Conservation (phyloP, 495 filamentous ascomycete genomes). For the Pyrenula massariospora region DNA sequence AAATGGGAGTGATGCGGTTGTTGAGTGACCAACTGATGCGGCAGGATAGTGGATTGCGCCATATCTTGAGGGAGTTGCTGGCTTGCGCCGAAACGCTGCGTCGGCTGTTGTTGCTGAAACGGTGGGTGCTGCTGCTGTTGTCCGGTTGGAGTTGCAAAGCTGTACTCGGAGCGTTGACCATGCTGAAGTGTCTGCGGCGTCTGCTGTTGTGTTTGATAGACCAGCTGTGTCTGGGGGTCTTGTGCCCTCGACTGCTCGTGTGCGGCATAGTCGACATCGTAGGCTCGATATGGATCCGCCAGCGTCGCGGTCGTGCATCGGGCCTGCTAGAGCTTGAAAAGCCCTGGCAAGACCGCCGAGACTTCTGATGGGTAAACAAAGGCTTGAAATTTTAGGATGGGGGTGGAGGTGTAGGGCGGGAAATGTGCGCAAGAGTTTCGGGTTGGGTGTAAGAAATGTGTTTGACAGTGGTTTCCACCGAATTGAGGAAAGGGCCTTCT, state of each 20-base stretch:
- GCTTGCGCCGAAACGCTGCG: conserved; percentile 15
- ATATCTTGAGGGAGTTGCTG: conserved; percentile 18
- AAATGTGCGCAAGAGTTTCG: background rate
- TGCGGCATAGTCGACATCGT: conserved; percentile 24
- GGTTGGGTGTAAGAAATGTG: background rate
- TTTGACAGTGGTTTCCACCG: background rate
- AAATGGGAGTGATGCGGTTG: conserved; percentile 9
- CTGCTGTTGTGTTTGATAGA: background rate
- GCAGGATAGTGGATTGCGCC: conserved; percentile 16
- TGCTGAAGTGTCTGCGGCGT: conserved; percentile 1
- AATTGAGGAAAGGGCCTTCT: background rate
- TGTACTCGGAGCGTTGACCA: background rate
- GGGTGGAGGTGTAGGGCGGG: background rate
- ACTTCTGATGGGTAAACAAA: background rate
- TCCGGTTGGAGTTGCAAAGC: background rate
- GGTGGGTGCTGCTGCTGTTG: conserved; percentile 15
- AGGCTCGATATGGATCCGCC: conserved; percentile 30
- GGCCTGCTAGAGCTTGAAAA: conserved; percentile 26
- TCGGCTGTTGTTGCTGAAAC: conserved; percentile 19
- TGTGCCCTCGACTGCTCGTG: conserved; percentile 22
- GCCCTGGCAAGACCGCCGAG: conserved; percentile 18
- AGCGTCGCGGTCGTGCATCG: conserved; percentile 32
- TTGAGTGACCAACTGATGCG: conserved; percentile 22
- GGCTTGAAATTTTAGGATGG: background rate
- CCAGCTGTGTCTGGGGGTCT: conserved; percentile 17